Base-by-base conservation (phyloP, 1,284 basidiomycete species). In the Moesziomyces parantarcticus region DNA sequence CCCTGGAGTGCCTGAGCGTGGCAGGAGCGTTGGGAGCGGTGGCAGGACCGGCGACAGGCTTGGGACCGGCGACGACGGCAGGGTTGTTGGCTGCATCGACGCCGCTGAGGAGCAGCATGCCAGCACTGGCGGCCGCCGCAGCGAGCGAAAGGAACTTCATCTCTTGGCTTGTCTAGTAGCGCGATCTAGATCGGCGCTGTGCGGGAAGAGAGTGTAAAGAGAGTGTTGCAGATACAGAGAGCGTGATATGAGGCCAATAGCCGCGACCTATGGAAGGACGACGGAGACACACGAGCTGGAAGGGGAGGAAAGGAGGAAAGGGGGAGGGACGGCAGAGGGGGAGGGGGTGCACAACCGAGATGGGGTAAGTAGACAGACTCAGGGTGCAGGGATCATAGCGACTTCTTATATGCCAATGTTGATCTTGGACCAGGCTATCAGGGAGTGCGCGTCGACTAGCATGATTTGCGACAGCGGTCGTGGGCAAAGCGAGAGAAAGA, bases 71-170 rank as follows among this genome's bases (percentile, higher is more conserved):
- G 22, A 55, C 61, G 10, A 58, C 48, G 20, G 59, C 45, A 7
- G 58, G 58, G 13, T 10, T 34, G 43, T 43, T 56, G 51, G 58
- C 62, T 13, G 57, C 68, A 36, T 61, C 51, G 18, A 50, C 68
- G 43, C 49, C 32, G 40, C 47, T 54, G 50, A 66, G 47, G 23
- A 71, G 46, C 29, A 71, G 55, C 55, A 71, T n/a, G 26, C 62
- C 62, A 14, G 62, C 68, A 25, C 54, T 55, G 40, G 62, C 58
- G 13, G 68, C 58, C n/a, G 60, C 67, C 14, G 62, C 68, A 58
- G 58, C 62, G 43, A 71, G 48, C 18, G 62, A 65, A 50, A 71
- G 58, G 58, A 66, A 60, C 58, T 62, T 65, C 68, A 71, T 71
- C 4, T 16, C 20, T 54, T 36, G n/a, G 40, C 5, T 3, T 29